Percentiles rank a stretch among this genome's conserved stretches.
Conservation (phyloP, 257 asterid species). For the Marsdenia floribunda region DNA sequence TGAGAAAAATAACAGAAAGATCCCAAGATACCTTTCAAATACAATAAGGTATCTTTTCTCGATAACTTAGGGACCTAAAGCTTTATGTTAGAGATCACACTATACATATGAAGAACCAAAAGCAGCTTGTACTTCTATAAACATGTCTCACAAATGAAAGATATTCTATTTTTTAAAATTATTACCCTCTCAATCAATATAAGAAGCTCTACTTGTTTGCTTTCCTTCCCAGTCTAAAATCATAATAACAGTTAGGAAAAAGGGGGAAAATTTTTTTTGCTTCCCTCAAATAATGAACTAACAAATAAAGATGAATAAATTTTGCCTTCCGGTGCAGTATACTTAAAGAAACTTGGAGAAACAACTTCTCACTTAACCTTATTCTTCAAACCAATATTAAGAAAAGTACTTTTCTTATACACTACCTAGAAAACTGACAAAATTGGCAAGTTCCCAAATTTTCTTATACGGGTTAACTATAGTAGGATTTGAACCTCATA, state of each 20-base stretch:
- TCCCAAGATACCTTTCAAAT: not conserved
- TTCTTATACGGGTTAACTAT: not conserved
- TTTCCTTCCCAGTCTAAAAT: not conserved
- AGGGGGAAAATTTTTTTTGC: too few species aligned
- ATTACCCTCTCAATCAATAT: not conserved
- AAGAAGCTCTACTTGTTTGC: not conserved
- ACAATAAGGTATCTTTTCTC: not conserved
- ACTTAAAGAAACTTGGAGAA: not conserved
- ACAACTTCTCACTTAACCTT: not conserved
- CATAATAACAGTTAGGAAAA: not conserved
- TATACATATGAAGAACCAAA: slow-evolving; percentile 1
- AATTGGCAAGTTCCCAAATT: not conserved
- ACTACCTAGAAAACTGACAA: not conserved
- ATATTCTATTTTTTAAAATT: too few species aligned
- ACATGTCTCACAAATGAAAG: too few species aligned
- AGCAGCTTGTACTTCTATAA: too few species aligned
- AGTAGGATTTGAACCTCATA: not conserved
- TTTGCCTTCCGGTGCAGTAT: not conserved
- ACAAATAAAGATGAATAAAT: not conserved
- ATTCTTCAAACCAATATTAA: slow-evolving; percentile 1
- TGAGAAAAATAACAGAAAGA: not conserved
- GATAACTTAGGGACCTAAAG: not conserved
- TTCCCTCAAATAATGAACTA: not conserved
- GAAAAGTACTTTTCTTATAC: not conserved
- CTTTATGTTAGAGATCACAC: not conserved